Evolutionary conservation across 1,284 basidiomycete genomes (phyloP).

Genomic region (Ceratorhiza oryzae-sativae): DNA sequence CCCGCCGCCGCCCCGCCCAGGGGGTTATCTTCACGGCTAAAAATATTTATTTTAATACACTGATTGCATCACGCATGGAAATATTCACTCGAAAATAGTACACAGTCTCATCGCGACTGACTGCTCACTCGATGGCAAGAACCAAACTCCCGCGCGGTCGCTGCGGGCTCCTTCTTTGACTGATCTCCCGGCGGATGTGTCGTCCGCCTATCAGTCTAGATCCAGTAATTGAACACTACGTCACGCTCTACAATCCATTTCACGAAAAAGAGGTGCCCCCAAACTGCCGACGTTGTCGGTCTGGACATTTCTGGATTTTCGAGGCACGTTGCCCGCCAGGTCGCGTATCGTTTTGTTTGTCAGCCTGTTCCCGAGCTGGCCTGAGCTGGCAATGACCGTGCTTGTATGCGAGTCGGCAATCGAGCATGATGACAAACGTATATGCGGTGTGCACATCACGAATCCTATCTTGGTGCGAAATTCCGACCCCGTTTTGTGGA

Average conservation of each 20-base stretch:
- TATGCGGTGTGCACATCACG: not conserved
- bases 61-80: too few relatives aligned
- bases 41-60: not conserved
- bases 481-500: not conserved
- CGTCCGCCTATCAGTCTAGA: constrained; percentile 17
- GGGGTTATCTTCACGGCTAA: not conserved
- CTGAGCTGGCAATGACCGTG: not conserved
- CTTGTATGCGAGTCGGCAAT: not conserved
- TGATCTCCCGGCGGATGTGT: constrained; percentile 29
- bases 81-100: not conserved
- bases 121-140: not conserved
- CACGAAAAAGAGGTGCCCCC: constrained; percentile 13
- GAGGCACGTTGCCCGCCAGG: not conserved
- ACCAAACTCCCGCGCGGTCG: constrained; percentile 1
- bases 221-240: constrained; percentile 13
- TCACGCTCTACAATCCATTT: not conserved
- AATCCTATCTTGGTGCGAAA: not conserved
- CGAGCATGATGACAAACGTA: not conserved
- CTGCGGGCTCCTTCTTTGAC: constrained; percentile 30
- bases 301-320: constrained; percentile 1
- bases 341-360: not conserved
- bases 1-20: not conserved
- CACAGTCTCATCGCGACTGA: not conserved
- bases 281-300: not conserved
- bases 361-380: not conserved